A percentile compares a stretch with the other conserved stretches of the same genome.
These are phyloP conservation scores for Schizophyllum amplum DNA, from an alignment of 1,284 basidiomycete species.

Conservation along the genomic window DNA sequence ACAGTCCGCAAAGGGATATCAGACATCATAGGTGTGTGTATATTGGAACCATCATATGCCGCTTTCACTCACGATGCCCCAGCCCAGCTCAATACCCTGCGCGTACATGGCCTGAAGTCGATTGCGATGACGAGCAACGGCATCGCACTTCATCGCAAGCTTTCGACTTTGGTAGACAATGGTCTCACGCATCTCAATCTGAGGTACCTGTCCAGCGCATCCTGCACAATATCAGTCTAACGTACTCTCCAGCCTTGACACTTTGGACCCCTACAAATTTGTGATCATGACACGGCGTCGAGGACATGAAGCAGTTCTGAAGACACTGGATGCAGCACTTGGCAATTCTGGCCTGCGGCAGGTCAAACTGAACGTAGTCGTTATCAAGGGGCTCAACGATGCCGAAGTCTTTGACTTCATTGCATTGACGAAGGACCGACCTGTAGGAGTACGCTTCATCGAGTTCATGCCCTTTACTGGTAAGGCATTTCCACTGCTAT, in stretches of 20 bases:
- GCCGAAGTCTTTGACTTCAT: slow-evolving; percentile 73
- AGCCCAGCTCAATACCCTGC: slow-evolving; percentile 53
- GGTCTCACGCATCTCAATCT: slow-evolving; percentile 82
- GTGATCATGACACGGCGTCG: slow-evolving; percentile 75
- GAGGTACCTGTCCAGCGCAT: slow-evolving; percentile 39
- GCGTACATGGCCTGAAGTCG: slow-evolving; percentile 54
- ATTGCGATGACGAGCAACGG: slow-evolving; percentile 88
- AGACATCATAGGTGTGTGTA: slow-evolving; percentile 61
- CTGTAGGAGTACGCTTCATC: slow-evolving; percentile 76
- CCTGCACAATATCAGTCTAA: background rate
- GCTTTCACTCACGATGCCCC: background rate
- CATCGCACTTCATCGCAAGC: slow-evolving; percentile 63
- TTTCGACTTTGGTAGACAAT: slow-evolving; percentile 58
- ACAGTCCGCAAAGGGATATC: slow-evolving; percentile 76
- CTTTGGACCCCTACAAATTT: slow-evolving; percentile 82
- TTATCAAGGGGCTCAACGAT: slow-evolving; percentile 77
- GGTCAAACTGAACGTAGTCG: slow-evolving; percentile 80
- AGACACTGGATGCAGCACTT: slow-evolving; percentile 59
- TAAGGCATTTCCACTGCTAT: slow-evolving; percentile 21
- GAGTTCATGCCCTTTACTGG: slow-evolving; percentile 93
- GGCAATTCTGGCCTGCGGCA: slow-evolving; percentile 34
- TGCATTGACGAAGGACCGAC: slow-evolving; percentile 57
- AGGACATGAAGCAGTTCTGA: slow-evolving; percentile 70
- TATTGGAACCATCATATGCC: background rate
- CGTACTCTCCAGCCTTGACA: slow-evolving; percentile 56